These are phyloP conservation scores for Hibiscus trionum DNA, from an alignment of 345 rosid genomes.

Conservation along the genomic window DNA sequence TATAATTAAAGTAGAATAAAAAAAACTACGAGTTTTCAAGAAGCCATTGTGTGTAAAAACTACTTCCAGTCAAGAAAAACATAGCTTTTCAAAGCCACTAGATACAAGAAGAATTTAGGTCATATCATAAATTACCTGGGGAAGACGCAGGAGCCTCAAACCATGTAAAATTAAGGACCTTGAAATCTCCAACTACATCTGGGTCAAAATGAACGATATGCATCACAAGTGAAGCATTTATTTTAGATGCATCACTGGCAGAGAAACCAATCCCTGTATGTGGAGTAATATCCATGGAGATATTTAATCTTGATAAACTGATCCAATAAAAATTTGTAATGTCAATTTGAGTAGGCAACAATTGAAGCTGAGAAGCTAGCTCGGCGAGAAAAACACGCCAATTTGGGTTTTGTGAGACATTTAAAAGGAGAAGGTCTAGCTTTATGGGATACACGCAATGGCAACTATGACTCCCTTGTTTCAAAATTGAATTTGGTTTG, in stretches of 20 bases:
- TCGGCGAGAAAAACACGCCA: slow-evolving; percentile 59
- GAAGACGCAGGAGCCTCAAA: slow-evolving; percentile 68
- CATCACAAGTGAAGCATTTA: slow-evolving; percentile 64
- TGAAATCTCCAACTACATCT: slow-evolving; percentile 68
- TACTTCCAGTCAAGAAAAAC: slow-evolving; percentile 2
- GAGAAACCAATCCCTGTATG: slow-evolving; percentile 79
- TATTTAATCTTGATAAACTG: slow-evolving; percentile 65
- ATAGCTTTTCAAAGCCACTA: background rate
- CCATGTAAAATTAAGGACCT: slow-evolving; percentile 83
- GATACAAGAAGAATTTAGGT: background rate
- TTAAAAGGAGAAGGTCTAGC: slow-evolving; percentile 84
- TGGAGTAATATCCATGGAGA: slow-evolving; percentile 93
- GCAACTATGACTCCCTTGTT: slow-evolving; percentile 63
- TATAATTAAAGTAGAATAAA: background rate
- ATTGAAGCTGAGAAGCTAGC: slow-evolving; percentile 73
- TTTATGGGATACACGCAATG: slow-evolving; percentile 94
- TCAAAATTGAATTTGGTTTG: slow-evolving; percentile 67
- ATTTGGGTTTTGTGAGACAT: slow-evolving; percentile 73
- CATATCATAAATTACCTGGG: slow-evolving; percentile 45
- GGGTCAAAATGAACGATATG: slow-evolving; percentile 66
- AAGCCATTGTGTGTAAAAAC: background rate
- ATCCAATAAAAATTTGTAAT: slow-evolving; percentile 69
- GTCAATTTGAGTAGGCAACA: slow-evolving; percentile 75
- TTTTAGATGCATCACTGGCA: slow-evolving; percentile 54
- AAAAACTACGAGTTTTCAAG: background rate